Conservation (phyloP, 805 yeast species). For the Monosporozyma aerobia region DNA sequence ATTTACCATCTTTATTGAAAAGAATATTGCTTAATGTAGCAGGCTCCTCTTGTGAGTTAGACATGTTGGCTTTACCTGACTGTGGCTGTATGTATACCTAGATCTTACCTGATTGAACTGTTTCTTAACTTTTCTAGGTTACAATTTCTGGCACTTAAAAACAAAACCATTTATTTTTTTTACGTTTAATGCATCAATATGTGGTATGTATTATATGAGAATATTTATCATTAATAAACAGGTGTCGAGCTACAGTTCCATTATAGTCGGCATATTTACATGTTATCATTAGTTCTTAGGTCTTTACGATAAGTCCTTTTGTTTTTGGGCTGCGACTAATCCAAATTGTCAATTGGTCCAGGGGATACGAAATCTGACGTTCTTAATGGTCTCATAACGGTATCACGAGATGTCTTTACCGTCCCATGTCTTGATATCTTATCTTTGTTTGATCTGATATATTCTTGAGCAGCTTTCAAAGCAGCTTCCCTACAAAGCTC, state of each 20-base stretch:
- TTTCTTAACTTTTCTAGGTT: no score
- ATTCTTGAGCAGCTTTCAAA: conserved; percentile 78
- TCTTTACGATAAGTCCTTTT: not conserved
- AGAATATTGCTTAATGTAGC: conserved; percentile 17
- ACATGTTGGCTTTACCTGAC: not conserved
- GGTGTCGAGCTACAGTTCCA: no score
- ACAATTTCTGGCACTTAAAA: not conserved
- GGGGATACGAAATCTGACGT: conserved; percentile 45
- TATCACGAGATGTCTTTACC: not conserved
- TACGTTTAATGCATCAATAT: not conserved
- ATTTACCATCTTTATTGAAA: conserved; percentile 82
- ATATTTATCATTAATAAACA: not conserved
- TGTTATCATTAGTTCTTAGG: not conserved
- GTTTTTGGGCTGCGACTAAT: not conserved
- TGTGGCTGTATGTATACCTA: no score
- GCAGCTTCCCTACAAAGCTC: conserved; percentile 94
- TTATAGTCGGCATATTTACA: not conserved
- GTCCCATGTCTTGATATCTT: conserved; percentile 24
- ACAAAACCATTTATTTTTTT: not conserved
- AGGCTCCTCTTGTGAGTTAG: not conserved
- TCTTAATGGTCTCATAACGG: conserved; percentile 48
- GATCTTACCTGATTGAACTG: no score
- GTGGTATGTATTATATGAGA: not conserved
- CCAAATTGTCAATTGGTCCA: conserved; percentile 13
- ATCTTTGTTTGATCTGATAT: conserved; percentile 48